These are phyloP conservation scores for Gaeumannomyces tritici DNA, from an alignment of 2,329 filamentous ascomycete species.

Conservation along the genomic window DNA sequence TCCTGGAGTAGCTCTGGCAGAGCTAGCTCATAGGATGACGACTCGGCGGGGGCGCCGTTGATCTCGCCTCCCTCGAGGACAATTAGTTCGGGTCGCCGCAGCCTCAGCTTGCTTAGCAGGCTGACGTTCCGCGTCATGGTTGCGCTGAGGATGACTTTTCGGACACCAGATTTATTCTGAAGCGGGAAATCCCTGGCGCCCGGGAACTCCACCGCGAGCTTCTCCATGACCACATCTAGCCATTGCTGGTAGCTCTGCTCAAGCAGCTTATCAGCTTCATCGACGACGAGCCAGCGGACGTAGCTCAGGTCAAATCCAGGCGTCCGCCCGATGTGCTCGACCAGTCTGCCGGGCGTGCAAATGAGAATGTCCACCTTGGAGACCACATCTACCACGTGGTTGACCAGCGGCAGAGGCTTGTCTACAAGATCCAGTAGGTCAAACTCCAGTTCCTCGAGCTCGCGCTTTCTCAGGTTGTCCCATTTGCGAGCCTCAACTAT, in stretches of 20 bases:
- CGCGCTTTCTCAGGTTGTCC: conserved; percentile 18
- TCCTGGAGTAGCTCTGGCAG: conserved; percentile 58
- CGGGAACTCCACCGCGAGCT: conserved; percentile 36
- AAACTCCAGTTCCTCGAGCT: conserved; percentile 15
- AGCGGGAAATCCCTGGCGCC: conserved; percentile 44
- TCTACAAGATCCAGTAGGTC: conserved; percentile 24
- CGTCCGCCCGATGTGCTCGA: conserved; percentile 82
- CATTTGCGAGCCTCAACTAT: conserved; percentile 24
- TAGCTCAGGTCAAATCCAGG: conserved; percentile 70
- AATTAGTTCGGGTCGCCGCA: conserved; percentile 66
- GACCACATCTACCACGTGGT: conserved; percentile 54
- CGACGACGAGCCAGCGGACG: conserved; percentile 81
- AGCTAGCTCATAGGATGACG: conserved; percentile 25
- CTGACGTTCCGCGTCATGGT: conserved; percentile 85
- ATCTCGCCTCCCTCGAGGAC: conserved; percentile 51
- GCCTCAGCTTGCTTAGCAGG: conserved; percentile 62
- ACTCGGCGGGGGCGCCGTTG: conserved; percentile 16
- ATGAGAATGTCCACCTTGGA: conserved; percentile 82
- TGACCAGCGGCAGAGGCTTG: conserved; percentile 29
- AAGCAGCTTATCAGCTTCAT: conserved; percentile 87
- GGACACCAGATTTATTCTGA: conserved; percentile 44
- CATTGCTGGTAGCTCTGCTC: conserved; percentile 91
- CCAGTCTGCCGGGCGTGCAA: conserved; percentile 82
- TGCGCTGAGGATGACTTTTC: conserved; percentile 81
- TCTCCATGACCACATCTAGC: conserved; percentile 63